Evolutionary conservation across 2,329 filamentous ascomycete species (phyloP).

Genomic region (Mycosphaerella arachidis): DNA sequence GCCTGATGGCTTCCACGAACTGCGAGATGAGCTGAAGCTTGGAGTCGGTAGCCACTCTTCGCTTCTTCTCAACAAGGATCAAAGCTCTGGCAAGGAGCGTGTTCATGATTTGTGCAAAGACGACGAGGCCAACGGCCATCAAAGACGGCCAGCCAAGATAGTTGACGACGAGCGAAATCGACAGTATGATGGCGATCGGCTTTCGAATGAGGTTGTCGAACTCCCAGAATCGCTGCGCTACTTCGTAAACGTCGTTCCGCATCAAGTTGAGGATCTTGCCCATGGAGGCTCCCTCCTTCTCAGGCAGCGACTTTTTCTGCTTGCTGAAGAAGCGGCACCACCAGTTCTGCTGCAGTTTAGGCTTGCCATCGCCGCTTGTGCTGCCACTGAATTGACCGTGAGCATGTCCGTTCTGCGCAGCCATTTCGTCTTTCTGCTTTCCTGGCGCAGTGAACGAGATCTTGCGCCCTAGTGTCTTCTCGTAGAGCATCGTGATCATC

Average conservation of each 20-base stretch:
- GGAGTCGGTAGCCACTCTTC: conserved; percentile 69
- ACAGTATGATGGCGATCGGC: conserved; percentile 70
- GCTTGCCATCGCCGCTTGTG: neutral
- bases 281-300: conserved; percentile 66
- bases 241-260: conserved; percentile 73
- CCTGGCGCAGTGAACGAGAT: conserved; percentile 36
- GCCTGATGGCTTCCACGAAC: conserved; percentile 80
- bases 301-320: conserved; percentile 20
- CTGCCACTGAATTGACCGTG: conserved; percentile 23
- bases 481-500: conserved; percentile 78
- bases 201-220: conserved; percentile 70
- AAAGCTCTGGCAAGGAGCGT: conserved; percentile 61
- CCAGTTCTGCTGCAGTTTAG: conserved; percentile 1
- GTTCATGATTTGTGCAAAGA: conserved; percentile 65
- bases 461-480: conserved; percentile 69
- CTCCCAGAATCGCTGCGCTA: conserved; percentile 81
- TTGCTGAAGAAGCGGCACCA: conserved; percentile 8
- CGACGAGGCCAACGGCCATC: conserved; percentile 58
- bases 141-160: conserved; percentile 78
- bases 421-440: conserved; percentile 7
- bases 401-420: conserved; percentile 1
- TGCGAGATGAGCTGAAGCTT: conserved; percentile 78
- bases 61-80: conserved; percentile 63
- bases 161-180: conserved; percentile 67
- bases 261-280: conserved; percentile 89